Base-by-base conservation (phyloP, 1,284 basidiomycete genomes). In the Naganishia albida region DNA sequence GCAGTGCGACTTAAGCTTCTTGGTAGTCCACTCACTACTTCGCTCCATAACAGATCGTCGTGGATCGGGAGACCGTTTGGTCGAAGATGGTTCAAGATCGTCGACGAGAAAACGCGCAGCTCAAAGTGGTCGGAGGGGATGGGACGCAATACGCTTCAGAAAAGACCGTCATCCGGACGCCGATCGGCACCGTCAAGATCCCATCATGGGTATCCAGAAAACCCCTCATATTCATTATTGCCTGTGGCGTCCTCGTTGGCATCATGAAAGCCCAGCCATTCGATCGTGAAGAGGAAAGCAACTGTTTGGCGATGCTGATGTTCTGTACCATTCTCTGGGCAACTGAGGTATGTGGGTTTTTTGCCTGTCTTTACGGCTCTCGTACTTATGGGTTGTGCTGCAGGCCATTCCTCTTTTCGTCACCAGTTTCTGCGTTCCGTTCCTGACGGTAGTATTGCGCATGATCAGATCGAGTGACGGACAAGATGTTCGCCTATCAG, bases 281-380 rank as follows among this genome's bases (percentile, higher is more conserved):
- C 46, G 83, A 87, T 26, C 83, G 85, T 10, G 80, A 82, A 25
- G 89, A 91, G 78, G 92, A 93, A 64, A 94, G 91, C 75, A 89
- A 89, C 68, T 99, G 95, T 74, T 85, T 97, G 70, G 93, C 93
- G 0, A 85, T 99, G 70, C 81, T 99, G 60, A 82, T 89, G 1
- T 92, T 98, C 72, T 93, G 92, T 71, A 97, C 94, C 8, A 85
- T 98, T 46, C 81, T 98, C 57, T 99, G 95, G 96, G 94, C 94
- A 12, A 90, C 93, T 10, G 95, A 99, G 85, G 91, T 90, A 69
- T 67, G 83, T 76, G 13, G 44, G 6, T 23, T 13, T 3, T 43
- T 49, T 28, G n/a, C 67, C 60, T 53, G 15, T 55, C 26, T 7
- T 13, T 10, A 10, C 43, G 18, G 46, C 23, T 54, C 18, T 49